Evolutionary conservation across 495 filamentous ascomycete genomes (phyloP).

Genomic region (Echria macrotheca): DNA sequence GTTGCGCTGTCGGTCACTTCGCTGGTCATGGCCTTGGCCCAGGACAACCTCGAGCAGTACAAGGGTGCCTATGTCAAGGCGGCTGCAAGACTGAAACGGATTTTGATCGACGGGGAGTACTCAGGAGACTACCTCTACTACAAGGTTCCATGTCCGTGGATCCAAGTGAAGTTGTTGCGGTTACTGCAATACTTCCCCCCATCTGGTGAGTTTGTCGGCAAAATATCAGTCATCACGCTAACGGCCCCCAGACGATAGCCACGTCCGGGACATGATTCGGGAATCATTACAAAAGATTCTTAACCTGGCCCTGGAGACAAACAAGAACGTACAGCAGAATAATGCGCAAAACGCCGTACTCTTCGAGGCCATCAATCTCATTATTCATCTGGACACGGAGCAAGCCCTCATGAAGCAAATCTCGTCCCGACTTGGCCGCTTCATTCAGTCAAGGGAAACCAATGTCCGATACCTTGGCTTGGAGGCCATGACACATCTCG

Average conservation of each 20-base stretch:
- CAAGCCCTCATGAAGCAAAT: constrained; percentile 95
- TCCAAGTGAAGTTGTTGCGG: constrained; percentile 89
- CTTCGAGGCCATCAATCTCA: constrained; percentile 97
- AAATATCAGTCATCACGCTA: constrained; percentile 9
- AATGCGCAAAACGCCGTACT: constrained; percentile 98
- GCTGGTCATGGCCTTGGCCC: constrained; percentile 89
- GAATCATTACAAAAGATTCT: constrained; percentile 87
- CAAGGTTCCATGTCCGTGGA: constrained; percentile 98
- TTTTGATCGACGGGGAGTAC: constrained; percentile 84
- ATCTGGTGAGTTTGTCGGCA: constrained; percentile 58
- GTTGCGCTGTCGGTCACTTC: constrained; percentile 95
- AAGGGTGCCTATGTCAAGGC: constrained; percentile 92
- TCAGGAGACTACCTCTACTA: constrained; percentile 92
- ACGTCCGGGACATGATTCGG: constrained; percentile 85
- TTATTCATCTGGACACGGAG: constrained; percentile 98
- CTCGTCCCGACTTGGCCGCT: constrained; percentile 86
- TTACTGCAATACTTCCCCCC: constrained; percentile 95
- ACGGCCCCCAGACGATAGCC: constrained; percentile 68
- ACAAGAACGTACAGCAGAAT: constrained; percentile 99
- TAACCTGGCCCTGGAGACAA: constrained; percentile 83
- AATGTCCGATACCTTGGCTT: constrained; percentile 96
- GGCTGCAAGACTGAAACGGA: constrained; percentile 78
- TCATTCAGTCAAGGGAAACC: constrained; percentile 94
- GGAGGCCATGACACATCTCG: constrained; percentile 97
- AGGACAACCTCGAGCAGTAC: constrained; percentile 89